Base-by-base conservation (phyloP, 2,329 filamentous ascomycete genomes). In the Colletotrichum sp. region DNA sequence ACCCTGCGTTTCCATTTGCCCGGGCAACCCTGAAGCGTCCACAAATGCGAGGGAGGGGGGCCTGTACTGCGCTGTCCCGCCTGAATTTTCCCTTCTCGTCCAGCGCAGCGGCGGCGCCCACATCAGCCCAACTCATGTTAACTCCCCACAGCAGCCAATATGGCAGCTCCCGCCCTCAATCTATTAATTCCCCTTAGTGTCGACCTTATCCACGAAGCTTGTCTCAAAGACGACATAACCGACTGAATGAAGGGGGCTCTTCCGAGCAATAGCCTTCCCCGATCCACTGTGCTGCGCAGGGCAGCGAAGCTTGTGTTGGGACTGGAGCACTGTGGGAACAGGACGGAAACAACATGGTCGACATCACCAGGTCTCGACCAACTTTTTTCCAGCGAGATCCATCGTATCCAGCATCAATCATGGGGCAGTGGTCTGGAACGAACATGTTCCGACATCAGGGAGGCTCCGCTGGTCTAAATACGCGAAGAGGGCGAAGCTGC, bases 81-180 rank as follows among this genome's bases (percentile, higher is more conserved):
- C 63, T 52, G 16, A 16, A 48, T 52, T 48, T 63, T 26, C 30
- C 59, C 24, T 52, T 66, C 32, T 66, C 28, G 58, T 61, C 38
- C 38, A 48, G 18, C 18, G 21, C 18, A 43, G 38, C 38, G 38
- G 18, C 58, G 26, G 26, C 59, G 36, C 26, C 61, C 30, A 66
- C 55, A 48, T 69, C 66, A 59, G 34, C 61, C 26, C 59, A 56
- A 59, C 24, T 14, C 26, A 67, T 7, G 14, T 18, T 38, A 24
- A 24, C 21, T 24, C 21, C 21, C 38, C 69, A 58, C 55, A 32
- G 32, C 63, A 52, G n/a, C 43, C 43, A 58, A 64, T 48, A 73
- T 73, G 73, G 69, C 69, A 68, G 43, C 63, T 75, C 63, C 63
- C 73, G 63, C 69, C 52, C 14, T 68, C 55, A 63, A 73, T 67